Percentiles rank a stretch among this genome's conserved stretches.
Evolutionary conservation across 352 stramenopile genomes (phyloP).

Genomic region (Peronospora belbahrii): DNA sequence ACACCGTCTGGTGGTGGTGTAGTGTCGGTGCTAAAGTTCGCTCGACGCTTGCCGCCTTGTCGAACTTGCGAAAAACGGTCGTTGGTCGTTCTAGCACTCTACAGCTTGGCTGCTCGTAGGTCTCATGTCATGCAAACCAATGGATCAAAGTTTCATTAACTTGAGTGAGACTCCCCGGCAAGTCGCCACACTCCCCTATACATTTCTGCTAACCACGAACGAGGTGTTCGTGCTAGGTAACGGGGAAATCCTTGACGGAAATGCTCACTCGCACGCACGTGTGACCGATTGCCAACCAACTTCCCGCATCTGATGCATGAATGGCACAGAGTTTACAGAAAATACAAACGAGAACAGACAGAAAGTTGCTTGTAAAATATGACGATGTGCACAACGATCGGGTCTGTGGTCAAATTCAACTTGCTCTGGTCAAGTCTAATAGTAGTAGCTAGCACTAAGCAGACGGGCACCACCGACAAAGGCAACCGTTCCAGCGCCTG

Average conservation of each 20-base stretch:
- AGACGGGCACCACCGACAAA: slow-evolving; percentile 18
- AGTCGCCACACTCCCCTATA: slow-evolving; percentile 1
- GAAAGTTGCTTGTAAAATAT: neutral
- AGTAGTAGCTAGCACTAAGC: neutral
- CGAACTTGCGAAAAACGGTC: slow-evolving; percentile 1
- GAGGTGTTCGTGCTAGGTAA: slow-evolving; percentile 3
- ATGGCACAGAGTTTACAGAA: neutral
- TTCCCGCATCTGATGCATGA: slow-evolving; percentile 11
- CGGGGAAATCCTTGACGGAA: neutral
- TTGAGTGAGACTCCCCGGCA: neutral
- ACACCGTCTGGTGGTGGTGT: too few relatives aligned
- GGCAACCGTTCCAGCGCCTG: slow-evolving; percentile 15
- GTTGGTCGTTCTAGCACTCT: slow-evolving; percentile 1
- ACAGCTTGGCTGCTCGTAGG: slow-evolving; percentile 5
- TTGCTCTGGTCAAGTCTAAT: neutral
- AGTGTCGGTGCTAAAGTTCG: too few relatives aligned
- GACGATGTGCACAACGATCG: neutral
- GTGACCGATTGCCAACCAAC: neutral
- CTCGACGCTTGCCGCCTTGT: neutral
- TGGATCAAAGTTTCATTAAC: neutral
- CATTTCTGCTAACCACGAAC: neutral
- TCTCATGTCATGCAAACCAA: slow-evolving; percentile 8
- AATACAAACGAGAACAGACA: neutral
- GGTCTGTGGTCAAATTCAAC: too few relatives aligned
- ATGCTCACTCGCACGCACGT: slow-evolving; percentile 3